A percentile compares a stretch with the other conserved stretches of the same genome.
phyloP scores from a whole-genome alignment of 495 filamentous ascomycete species.

The Xylaria venustula region DNA sequence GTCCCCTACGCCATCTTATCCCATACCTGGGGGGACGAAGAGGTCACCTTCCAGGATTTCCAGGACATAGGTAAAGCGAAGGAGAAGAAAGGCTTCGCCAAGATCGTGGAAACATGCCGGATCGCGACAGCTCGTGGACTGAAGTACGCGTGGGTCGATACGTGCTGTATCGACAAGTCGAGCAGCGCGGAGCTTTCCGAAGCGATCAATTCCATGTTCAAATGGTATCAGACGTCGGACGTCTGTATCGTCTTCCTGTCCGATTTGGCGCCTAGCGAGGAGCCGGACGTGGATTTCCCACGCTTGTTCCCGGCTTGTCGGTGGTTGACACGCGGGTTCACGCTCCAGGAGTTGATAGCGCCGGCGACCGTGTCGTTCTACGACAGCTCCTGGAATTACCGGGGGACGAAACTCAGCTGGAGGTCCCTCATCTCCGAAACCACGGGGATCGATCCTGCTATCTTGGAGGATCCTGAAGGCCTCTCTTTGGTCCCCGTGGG shows the following conservation, averaged over 20 bases:
- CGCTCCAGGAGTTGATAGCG: constrained; percentile 34
- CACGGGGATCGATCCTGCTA: neutral
- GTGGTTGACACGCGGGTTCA: constrained; percentile 37
- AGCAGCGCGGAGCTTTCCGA: constrained; percentile 31
- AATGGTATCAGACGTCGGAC: constrained; percentile 24
- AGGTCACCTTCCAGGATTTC: constrained; percentile 23
- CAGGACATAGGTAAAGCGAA: constrained; percentile 1
- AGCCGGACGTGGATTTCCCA: neutral
- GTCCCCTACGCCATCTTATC: neutral
- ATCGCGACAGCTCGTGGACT: neutral
- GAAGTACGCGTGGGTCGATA: constrained; percentile 18
- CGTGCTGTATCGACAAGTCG: constrained; percentile 23
- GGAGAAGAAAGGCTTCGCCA: constrained; percentile 5
- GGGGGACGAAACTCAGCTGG: constrained; percentile 9
- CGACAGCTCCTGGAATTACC: constrained; percentile 21
- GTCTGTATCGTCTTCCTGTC: constrained; percentile 23
- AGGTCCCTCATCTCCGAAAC: neutral
- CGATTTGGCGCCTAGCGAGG: constrained; percentile 5
- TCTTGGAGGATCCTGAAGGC: neutral
- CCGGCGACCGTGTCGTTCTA: constrained; percentile 25
- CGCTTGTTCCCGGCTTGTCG: neutral
- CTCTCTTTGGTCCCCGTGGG: neutral
- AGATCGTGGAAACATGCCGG: constrained; percentile 10
- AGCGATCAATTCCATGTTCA: constrained; percentile 30
- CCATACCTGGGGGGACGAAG: constrained; percentile 4